phyloP scores from a whole-genome alignment of 306 rosid genomes.

The Prunus salicina region DNA sequence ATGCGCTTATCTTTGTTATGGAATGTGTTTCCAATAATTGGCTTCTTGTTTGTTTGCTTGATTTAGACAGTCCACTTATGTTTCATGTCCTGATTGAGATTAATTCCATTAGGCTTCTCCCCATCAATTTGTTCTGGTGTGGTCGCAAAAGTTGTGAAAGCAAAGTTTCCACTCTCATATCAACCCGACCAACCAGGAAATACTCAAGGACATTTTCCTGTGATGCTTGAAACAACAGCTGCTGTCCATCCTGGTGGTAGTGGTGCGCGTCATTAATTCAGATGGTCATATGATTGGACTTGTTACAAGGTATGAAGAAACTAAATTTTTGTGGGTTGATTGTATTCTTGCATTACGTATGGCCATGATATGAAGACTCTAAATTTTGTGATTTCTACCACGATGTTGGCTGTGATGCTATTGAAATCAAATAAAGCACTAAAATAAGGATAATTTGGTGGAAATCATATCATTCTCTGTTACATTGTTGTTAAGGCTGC shows the following conservation, averaged over 20 bases:
- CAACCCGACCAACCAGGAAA: conserved; percentile 39
- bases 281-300: conserved; percentile 92
- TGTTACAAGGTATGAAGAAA: conserved; percentile 69
- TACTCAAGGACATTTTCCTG: conserved; percentile 44
- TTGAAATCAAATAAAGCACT: conserved; percentile 3
- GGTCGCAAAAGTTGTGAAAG: conserved; percentile 78
- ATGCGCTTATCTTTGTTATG: background rate
- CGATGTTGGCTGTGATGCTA: background rate
- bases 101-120: conserved; percentile 50
- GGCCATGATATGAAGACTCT: background rate
- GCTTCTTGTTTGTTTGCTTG: background rate
- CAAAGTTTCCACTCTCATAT: conserved; percentile 52
- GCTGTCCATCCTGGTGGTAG: conserved; percentile 98
- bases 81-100: conserved; percentile 11
- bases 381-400: background rate
- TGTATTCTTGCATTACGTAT: background rate
- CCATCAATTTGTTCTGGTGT: conserved; percentile 91
- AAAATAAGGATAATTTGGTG: background rate
- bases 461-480: background rate
- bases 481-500: background rate
- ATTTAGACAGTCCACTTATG: background rate
- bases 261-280: conserved; percentile 85
- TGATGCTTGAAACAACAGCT: conserved; percentile 93
- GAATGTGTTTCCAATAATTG: background rate
- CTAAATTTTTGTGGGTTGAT: conserved; percentile 8